These are phyloP conservation scores for Penicillium sp. DNA, from an alignment of 2,329 filamentous ascomycete species.

Conservation along the genomic window DNA sequence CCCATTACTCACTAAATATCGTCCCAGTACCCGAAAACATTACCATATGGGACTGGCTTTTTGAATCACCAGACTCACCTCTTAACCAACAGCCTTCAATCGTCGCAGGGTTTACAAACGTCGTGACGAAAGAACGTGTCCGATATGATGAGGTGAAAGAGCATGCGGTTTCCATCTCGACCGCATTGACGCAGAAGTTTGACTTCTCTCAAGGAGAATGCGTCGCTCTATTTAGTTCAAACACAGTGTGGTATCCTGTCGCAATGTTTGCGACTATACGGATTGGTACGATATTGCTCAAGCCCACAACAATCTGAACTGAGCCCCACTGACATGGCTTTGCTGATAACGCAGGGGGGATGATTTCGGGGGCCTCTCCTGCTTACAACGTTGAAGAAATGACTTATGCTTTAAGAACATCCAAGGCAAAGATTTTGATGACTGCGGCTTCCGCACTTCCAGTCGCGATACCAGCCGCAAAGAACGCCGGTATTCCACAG, in stretches of 20 bases:
- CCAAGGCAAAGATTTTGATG: constrained; percentile 58
- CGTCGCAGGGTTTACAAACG: constrained; percentile 53
- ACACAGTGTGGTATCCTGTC: constrained; percentile 68
- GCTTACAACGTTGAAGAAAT: constrained; percentile 70
- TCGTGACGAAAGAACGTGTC: constrained; percentile 58
- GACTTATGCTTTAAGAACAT: constrained; percentile 62
- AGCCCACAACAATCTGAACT: background rate
- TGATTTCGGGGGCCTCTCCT: constrained; percentile 63
- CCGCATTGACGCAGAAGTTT: constrained; percentile 58
- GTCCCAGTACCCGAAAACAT: constrained; percentile 9
- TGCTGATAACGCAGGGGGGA: constrained; percentile 36
- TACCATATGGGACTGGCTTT: constrained; percentile 15
- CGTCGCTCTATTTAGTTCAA: constrained; percentile 62
- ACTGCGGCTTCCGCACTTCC: constrained; percentile 57
- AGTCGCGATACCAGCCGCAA: constrained; percentile 56
- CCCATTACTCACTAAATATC: background rate
- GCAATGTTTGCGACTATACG: constrained; percentile 60
- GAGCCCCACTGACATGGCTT: background rate
- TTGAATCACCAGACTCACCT: constrained; percentile 4
- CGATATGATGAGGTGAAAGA: constrained; percentile 60
- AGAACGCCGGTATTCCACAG: constrained; percentile 54
- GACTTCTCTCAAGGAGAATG: constrained; percentile 57
- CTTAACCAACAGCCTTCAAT: constrained; percentile 16
- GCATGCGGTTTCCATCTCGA: constrained; percentile 60
- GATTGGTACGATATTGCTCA: constrained; percentile 34